A percentile compares a stretch with the other conserved stretches of the same genome.
These are phyloP conservation scores for Poteriospumella lacustris DNA, from an alignment of 108 stramenopile species.

Conservation along the genomic window DNA sequence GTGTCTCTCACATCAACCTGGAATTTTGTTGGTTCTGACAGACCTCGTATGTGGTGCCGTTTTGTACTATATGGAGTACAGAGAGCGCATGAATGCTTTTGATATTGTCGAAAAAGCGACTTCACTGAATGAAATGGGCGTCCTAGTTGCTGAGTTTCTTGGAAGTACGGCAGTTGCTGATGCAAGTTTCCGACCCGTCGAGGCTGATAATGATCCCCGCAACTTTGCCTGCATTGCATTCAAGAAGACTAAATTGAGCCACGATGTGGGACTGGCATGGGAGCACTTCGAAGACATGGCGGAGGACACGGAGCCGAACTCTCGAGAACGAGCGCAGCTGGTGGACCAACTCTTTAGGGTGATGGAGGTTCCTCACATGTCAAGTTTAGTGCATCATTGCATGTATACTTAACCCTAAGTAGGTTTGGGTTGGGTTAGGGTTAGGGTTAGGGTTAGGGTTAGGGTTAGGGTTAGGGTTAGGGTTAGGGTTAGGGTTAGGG, in stretches of 20 bases:
- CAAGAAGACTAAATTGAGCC: background rate
- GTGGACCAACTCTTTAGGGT: background rate
- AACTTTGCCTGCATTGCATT: background rate
- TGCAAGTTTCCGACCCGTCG: background rate
- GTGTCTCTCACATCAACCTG: background rate
- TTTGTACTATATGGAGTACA: background rate
- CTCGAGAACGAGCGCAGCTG: background rate
- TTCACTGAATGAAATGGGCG: background rate
- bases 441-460: too few species aligned
- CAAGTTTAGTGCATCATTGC: background rate
- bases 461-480: too few species aligned
- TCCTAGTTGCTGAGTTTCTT: background rate
- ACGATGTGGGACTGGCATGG: background rate
- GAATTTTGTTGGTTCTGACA: background rate
- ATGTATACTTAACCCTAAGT: too few species aligned
- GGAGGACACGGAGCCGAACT: background rate
- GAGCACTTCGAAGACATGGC: background rate
- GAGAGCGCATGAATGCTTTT: background rate
- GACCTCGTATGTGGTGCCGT: background rate
- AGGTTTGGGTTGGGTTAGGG: too few species aligned
- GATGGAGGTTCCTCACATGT: background rate
- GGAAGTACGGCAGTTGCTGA: background rate
- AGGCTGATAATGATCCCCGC: background rate
- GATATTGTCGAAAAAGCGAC: background rate
- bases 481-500: too few species aligned